phyloP scores from a whole-genome alignment of 345 rosid species.

The Anastatica hierochuntica region DNA sequence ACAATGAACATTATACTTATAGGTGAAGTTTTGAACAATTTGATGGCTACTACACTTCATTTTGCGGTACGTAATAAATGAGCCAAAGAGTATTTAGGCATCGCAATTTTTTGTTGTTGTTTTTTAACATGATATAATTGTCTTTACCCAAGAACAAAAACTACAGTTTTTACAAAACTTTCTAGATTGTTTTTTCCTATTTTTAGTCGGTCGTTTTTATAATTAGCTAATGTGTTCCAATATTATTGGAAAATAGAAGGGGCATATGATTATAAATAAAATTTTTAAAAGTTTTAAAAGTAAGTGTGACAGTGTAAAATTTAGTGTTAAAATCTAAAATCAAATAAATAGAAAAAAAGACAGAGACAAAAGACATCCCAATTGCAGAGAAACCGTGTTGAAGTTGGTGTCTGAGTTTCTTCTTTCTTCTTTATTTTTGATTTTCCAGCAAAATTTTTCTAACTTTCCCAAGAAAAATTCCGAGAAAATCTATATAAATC shows the following conservation, averaged over 20 bases:
- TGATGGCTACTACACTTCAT: too few relatives aligned
- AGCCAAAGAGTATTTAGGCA: too few relatives aligned
- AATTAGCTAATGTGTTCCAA: slow-evolving; percentile 3
- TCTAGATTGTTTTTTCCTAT: slow-evolving; percentile 11
- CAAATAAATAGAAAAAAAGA: background rate
- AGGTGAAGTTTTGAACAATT: too few relatives aligned
- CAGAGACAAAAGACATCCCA: slow-evolving; percentile 20
- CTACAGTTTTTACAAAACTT: too few relatives aligned
- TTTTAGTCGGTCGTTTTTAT: slow-evolving; percentile 9
- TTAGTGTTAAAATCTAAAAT: background rate
- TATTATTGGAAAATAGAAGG: slow-evolving; percentile 11
- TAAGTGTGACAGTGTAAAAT: slow-evolving; percentile 10
- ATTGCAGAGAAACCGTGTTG: slow-evolving; percentile 33
- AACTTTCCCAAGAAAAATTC: background rate
- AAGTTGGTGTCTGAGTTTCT: slow-evolving; percentile 30
- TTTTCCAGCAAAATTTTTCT: slow-evolving; percentile 1
- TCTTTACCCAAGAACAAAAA: too few relatives aligned
- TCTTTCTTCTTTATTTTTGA: background rate
- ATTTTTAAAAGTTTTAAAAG: background rate
- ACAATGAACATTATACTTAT: too few relatives aligned
- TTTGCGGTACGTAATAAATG: too few relatives aligned
- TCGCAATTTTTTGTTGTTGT: too few relatives aligned
- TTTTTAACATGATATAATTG: too few relatives aligned
- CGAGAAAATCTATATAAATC: slow-evolving; percentile 11
- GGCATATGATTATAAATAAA: slow-evolving; percentile 9